Evolutionary conservation across 2,329 filamentous ascomycete genomes (phyloP), one percentile per base, ranked within the genome.

Genomic region (Moelleriella libera): DNA sequence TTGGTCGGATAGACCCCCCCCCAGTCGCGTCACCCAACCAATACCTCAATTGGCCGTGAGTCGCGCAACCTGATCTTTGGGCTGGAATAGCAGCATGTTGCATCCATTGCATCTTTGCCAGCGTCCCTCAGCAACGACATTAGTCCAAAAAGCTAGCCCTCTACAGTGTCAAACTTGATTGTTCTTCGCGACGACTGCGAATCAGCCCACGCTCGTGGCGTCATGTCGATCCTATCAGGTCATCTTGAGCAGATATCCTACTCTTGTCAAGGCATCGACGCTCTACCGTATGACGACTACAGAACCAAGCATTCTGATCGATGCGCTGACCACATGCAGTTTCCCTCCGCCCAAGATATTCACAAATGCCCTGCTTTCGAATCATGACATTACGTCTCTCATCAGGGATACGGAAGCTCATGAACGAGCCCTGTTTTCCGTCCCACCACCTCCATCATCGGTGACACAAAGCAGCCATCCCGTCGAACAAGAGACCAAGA

Each of bases 381-480:
- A 82, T 54, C 83, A 89, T 64, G 92, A 98, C 64, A 97, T 98
- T 56, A 97, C 92, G 4, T 79, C 86, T 10, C 71, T 98, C 44
- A 96, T 98, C 58, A 85, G 92, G 51, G 92, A 98, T 63, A 96
- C 90, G 4, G 92, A 98, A 65, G 70, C 84, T 28, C 90, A 97
- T 67, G 92, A 98, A 64, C 84, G 89, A 58, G 90, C 90, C 6
- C 79, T 98, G 14, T 98, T 97, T 70, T 94, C 90, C 39, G 82
- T 95, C 0, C 88, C 90, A 1, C 80, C 85, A 0, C 78, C 83
- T 0, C 81, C 85, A 0, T 78, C 85, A 3, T 28, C 28, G 5
- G 68, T 58, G 45, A 65, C 58, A 52, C 69, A 57, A 46, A 52
- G 49, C 40, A 47, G 54, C 9, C 54, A 58, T 8, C 60, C 63